Evolutionary conservation across 345 rosid genomes (phyloP).

Genomic region (Hypericum androsaemum): DNA sequence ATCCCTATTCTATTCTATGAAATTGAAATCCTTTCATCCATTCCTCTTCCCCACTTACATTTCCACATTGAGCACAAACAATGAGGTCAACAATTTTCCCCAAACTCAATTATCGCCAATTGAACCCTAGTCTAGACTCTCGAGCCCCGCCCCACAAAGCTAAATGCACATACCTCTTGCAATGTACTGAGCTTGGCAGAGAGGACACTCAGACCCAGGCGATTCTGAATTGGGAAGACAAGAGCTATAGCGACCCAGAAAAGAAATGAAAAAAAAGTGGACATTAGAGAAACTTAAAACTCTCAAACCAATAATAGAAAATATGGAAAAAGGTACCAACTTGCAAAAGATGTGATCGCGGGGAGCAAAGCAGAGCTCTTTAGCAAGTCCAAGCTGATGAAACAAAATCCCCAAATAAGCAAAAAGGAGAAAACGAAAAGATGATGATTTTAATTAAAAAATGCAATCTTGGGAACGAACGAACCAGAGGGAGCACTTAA

Average conservation of each 20-base stretch:
- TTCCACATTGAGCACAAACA: no score
- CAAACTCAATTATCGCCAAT: no score
- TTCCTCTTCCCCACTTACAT: no score
- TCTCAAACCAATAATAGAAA: background rate
- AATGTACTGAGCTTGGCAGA: constrained; percentile 36
- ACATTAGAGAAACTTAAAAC: background rate
- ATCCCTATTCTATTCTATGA: no score
- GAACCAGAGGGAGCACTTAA: constrained; percentile 85
- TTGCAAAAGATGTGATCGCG: constrained; percentile 73
- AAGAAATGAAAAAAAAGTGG: background rate
- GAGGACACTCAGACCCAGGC: constrained; percentile 36
- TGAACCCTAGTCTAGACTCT: no score
- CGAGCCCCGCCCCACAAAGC: background rate
- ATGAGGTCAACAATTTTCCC: no score
- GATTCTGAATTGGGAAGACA: constrained; percentile 32
- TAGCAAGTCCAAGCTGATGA: constrained; percentile 54
- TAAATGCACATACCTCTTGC: constrained; percentile 24
- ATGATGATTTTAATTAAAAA: no score
- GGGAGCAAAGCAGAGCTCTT: constrained; percentile 57
- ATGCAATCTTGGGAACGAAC: background rate
- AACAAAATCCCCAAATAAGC: background rate
- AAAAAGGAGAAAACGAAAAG: background rate
- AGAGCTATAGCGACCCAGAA: constrained; percentile 31
- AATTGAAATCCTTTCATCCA: no score
- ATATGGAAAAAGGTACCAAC: constrained; percentile 22